Evolutionary conservation across 2,329 filamentous ascomycete genomes (phyloP), one percentile per base, ranked within the genome.

Genomic region (Leptographium radiaticola): DNA sequence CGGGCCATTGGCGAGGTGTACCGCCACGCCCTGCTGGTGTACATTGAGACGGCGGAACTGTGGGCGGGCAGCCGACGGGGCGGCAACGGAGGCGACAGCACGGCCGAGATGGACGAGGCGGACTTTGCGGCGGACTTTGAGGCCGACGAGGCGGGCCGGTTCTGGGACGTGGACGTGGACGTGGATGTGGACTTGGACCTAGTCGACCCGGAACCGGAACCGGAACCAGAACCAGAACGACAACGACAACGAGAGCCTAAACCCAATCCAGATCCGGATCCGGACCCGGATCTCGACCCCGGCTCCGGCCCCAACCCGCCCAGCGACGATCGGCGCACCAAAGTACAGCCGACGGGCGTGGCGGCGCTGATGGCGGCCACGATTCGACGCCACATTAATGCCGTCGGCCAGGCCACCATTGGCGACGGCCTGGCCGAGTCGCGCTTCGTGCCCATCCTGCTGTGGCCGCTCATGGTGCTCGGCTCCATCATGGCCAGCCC

Each of bases 401-500:
- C 56, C 31, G 47, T 59, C 39, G 58, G 53, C 54, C 46, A 53
- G 36, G 55, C 56, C n/a, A 51, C 58, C 6, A 43, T 59, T 16
- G 52, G 45, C 45, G 45, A 50, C 16, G 48, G 56, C 43, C 51
- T 60, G 0, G 55, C 54, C 7, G 50, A 49, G 5, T 60, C 59
- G 33, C 56, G 54, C 33, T 60, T 60, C 51, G 47, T 52, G 36
- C 47, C 53, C 20, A 48, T 60, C 34, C 42, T 59, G 50, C 53
- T 59, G 18, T 60, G 58, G 59, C 58, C 59, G 40, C 42, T 60
- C 44, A 25, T 58, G 7, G 51, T 60, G n/a, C 45, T 55, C 20
- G 58, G 59, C n/a, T 56, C 58, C 2, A 51, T 57, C 11, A 20
- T 61, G 12, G 49, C 25, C 7, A 38, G 48, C 48, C 25, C 49